Evolutionary conservation across 2,329 filamentous ascomycete genomes (phyloP), one percentile per base, ranked within the genome.

Genomic region (Scedosporium apiospermum): DNA sequence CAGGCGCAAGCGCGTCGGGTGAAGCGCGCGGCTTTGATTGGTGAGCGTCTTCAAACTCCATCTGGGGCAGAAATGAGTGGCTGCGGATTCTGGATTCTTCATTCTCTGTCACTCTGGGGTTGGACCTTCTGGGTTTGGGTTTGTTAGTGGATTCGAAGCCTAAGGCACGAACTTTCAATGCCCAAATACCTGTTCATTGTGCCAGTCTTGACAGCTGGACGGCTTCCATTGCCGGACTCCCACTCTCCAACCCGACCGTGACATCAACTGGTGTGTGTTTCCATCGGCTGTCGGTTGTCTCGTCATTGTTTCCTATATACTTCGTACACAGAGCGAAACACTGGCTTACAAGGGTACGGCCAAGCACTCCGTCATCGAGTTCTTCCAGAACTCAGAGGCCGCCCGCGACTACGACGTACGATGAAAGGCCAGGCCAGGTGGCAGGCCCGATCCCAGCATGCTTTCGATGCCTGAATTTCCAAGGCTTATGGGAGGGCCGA

Each of bases 11-110:
- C 60, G 60, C 60, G 30, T 21, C 12, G 21, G 46, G 6, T 6
- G 46, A 57, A 57, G 60, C 27, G n/a, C 49, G 49, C n/a, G 46
- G 14, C 9, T 41, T 42, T 61, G 60, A 61, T 61, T 61, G 60
- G 60, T 42, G 51, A 27, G 51, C 51, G 51, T 14, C 18, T 55
- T 9, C 10, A 3, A 12, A 12, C 10, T 38, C 10, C 18, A 6
- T 23, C 51, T 55, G 51, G 51, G 44, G 51, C 51, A 55, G 51
- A 23, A 51, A 53, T 53, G 59, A 61, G n/a, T 61, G 59, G 59
- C 26, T 38, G n/a, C 3, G 34, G n/a, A 38, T 58, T 49, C 21
- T 49, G 1, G 14, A n/a, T 49, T 49, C 44, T 46, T 46, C 42
- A 16, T 18, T 46, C 42, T 46, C 42, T 14, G 5, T 16, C 10